These are phyloP conservation scores for Gillenia trifoliata DNA, from an alignment of 306 rosid species.

Conservation along the genomic window DNA sequence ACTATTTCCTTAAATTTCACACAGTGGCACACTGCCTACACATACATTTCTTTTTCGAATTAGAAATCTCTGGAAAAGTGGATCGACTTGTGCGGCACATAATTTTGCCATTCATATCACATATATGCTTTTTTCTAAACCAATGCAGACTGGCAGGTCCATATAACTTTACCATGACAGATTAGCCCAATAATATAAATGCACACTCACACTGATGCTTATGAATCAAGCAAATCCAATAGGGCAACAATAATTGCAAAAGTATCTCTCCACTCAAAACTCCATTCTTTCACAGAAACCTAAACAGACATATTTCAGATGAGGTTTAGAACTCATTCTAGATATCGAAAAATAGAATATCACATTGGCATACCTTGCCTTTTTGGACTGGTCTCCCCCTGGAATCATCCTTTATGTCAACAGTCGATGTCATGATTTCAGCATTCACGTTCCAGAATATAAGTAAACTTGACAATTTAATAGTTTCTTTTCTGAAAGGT, in stretches of 20 bases:
- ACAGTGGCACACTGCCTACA: background rate
- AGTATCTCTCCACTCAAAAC: background rate
- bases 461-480: background rate
- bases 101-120: background rate
- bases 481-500: background rate
- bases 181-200: background rate
- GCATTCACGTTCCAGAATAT: background rate
- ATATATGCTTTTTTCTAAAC: background rate
- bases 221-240: background rate
- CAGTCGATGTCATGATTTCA: slow-evolving; percentile 48
- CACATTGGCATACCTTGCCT: slow-evolving; percentile 5
- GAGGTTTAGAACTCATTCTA: background rate
- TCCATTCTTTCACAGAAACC: background rate
- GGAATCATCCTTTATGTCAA: slow-evolving; percentile 45
- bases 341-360: too few species aligned
- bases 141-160: background rate
- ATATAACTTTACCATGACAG: background rate
- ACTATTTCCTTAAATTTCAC: background rate
- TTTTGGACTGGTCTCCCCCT: slow-evolving; percentile 42
- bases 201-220: background rate
- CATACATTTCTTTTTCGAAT: too few species aligned
- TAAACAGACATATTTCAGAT: background rate
- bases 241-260: background rate
- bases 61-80: too few species aligned
- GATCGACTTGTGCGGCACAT: background rate